Percentiles rank a stretch among this genome's conserved stretches.
Conservation (phyloP, 164 flowering plant species). For the Nymphaea colorata region DNA sequence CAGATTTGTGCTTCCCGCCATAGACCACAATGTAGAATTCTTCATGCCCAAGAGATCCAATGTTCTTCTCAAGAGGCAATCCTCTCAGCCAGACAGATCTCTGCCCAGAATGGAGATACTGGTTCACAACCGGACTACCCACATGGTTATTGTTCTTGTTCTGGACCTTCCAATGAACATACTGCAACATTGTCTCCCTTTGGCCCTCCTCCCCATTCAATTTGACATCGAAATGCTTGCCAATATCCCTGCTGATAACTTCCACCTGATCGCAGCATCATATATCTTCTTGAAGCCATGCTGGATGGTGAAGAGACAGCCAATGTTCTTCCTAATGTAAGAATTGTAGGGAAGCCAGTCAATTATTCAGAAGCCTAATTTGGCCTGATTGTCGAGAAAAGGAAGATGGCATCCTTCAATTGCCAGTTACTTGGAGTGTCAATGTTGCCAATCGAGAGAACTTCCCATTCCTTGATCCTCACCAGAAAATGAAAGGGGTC, state of each 20-base stretch:
- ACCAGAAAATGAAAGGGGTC: slow-evolving; percentile 44
- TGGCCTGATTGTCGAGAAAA: slow-evolving; percentile 71
- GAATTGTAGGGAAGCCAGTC: slow-evolving; percentile 85
- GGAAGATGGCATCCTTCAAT: slow-evolving; percentile 73
- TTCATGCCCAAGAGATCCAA: slow-evolving; percentile 74
- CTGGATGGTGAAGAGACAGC: slow-evolving; percentile 89
- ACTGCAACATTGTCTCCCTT: slow-evolving; percentile 68
- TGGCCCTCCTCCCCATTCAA: slow-evolving; percentile 69
- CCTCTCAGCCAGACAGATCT: slow-evolving; percentile 98
- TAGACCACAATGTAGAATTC: slow-evolving; percentile 79
- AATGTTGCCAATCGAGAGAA: slow-evolving; percentile 72
- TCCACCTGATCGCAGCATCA: slow-evolving; percentile 84
- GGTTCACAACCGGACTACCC: slow-evolving; percentile 53
- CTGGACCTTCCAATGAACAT: slow-evolving; percentile 75
- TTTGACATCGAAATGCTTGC: slow-evolving; percentile 88
- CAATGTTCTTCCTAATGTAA: slow-evolving; percentile 69
- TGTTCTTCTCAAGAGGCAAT: slow-evolving; percentile 75
- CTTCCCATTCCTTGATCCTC: slow-evolving; percentile 85
- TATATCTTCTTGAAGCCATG: slow-evolving; percentile 91
- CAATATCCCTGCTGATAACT: slow-evolving; percentile 68
- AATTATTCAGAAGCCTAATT: slow-evolving; percentile 58
- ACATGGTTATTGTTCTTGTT: slow-evolving; percentile 8
- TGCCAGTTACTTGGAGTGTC: slow-evolving; percentile 77
- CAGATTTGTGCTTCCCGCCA: slow-evolving; percentile 55
- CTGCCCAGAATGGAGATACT: slow-evolving; percentile 93